phyloP scores from a whole-genome alignment of 305 asterid species.

The Lippia alba region DNA sequence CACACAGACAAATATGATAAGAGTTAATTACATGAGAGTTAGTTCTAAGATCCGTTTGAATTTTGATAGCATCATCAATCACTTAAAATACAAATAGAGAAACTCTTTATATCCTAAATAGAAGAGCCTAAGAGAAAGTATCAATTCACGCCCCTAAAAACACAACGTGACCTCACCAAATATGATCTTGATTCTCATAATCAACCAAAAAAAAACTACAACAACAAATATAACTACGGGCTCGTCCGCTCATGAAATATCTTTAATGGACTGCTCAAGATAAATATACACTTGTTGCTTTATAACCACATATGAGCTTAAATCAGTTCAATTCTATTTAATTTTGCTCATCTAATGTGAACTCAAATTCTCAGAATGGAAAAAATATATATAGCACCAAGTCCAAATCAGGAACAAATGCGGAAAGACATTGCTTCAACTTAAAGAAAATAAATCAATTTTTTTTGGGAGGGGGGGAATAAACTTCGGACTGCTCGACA shows the following conservation, averaged over 20 bases:
- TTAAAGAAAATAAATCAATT: background rate
- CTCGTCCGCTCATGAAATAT: background rate
- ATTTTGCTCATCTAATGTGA: background rate
- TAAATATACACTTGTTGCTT: conserved; percentile 10
- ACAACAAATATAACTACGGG: background rate
- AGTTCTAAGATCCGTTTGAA: background rate
- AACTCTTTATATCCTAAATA: too few relatives aligned
- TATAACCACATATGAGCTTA: background rate
- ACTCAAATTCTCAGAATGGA: background rate
- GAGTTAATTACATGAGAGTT: background rate
- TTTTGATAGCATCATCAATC: conserved; percentile 7
- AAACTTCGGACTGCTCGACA: conserved; percentile 2
- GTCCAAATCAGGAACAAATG: background rate
- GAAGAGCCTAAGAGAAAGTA: background rate
- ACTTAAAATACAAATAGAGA: background rate
- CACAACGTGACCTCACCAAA: background rate
- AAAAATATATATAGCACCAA: background rate
- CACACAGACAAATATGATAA: background rate
- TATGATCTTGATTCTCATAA: background rate
- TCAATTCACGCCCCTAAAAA: background rate
- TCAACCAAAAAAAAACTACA: background rate
- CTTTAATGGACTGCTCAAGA: background rate
- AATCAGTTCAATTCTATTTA: conserved; percentile 1
- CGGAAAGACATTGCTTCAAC: conserved; percentile 4
- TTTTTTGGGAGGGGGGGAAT: background rate